Evolutionary conservation across 73 alveolate species (phyloP).

Genomic region (Halteria grandinella): DNA sequence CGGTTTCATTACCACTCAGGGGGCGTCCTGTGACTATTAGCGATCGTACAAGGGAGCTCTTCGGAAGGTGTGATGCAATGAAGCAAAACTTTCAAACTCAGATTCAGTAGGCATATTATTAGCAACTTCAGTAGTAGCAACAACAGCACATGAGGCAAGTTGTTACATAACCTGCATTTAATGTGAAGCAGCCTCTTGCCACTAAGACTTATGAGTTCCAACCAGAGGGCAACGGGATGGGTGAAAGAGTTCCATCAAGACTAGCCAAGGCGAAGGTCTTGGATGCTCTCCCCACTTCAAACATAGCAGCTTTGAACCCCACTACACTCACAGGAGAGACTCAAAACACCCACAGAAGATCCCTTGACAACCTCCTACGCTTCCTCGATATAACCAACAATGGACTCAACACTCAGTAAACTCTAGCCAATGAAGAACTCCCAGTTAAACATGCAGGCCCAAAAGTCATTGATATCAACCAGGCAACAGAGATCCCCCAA

Average conservation of each 20-base stretch:
- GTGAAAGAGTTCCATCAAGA: neutral
- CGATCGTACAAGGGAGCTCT: constrained; percentile 27
- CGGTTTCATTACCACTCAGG: constrained; percentile 43
- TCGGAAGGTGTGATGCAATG: constrained; percentile 10
- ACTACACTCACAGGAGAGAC: neutral
- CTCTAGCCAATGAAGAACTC: neutral
- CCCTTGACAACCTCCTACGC: neutral
- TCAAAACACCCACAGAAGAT: neutral
- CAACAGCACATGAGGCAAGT: neutral
- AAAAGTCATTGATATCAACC: constrained; percentile 4
- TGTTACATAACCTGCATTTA: neutral
- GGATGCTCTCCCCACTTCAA: neutral
- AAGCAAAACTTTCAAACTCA: too few species aligned
- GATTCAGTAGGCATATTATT: neutral
- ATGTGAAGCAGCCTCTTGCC: neutral
- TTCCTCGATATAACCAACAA: neutral
- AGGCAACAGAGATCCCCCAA: constrained; percentile 4
- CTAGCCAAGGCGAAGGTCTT: neutral
- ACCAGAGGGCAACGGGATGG: neutral
- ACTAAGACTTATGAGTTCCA: neutral
- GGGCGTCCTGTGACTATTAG: constrained; percentile 44
- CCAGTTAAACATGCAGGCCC: neutral
- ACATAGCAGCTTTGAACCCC: neutral
- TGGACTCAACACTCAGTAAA: neutral
- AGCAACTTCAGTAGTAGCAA: neutral